Base-by-base conservation (phyloP, 306 rosid species). In the Vigna mungo region DNA sequence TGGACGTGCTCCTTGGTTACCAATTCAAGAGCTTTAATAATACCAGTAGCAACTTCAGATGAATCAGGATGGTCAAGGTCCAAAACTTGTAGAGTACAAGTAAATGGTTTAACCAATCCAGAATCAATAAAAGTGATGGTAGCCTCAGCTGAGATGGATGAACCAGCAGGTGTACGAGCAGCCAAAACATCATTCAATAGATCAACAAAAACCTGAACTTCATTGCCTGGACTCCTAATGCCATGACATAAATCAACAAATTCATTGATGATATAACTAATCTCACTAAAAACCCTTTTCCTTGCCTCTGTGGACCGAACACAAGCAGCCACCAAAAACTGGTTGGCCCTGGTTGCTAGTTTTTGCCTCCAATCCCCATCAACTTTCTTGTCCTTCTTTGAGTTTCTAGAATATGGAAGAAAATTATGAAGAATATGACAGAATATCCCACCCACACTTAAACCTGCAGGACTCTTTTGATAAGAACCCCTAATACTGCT, bases 351-450 rank as follows among this genome's bases (percentile, higher is more conserved):
- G 75, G 88, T 91, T 84, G 97, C 97, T 68, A 96, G 85, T 70
- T 96, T 96, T 83, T 92, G 99, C 88, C 89, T 91, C 99, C 98
- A 96, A 80, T 92, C 99, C 60, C 96, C 90, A 80, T 96, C 99
- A 62, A 69, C 66, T 88, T 87, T 92, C 90, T 96, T 92, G 70
- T 96, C 98, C 86, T 84, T 92, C 72, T 91, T 92, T 18, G 88
- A 78, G 83, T 76, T 84, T 68, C 92, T 89, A 61, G 90, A 85
- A 80, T 83, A 63, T 75, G 96, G 89, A 77, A 93, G 91, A 79
- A 93, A 90, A 77, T 86, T 89, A 61, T 91, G 96, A 81, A 96
- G 96, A 84, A 93, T 89, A 82, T 96, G 98, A 73, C 84, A 73
- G 82, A 96, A 91, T 44, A 96, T 90, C 71, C 98, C 97, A 76